phyloP scores from a whole-genome alignment of 2,329 filamentous ascomycete genomes.

The Ascochyta koolunga region DNA sequence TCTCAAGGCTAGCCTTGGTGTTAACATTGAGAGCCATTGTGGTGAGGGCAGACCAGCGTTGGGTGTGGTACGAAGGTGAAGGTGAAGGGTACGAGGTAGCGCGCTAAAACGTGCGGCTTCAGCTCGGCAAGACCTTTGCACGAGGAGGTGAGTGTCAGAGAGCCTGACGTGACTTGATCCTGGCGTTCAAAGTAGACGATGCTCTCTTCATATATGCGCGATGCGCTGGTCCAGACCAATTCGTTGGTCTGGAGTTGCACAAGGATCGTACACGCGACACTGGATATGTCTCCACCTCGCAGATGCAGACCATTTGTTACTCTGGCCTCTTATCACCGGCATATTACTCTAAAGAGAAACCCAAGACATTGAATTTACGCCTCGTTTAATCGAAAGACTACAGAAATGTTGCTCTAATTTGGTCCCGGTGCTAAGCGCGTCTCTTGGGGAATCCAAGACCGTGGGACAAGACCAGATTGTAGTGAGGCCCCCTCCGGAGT shows the following conservation, averaged over 20 bases:
- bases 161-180: slow-evolving; percentile 15
- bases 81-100: background rate
- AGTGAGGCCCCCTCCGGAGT: slow-evolving; percentile 17
- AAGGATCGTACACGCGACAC: slow-evolving; percentile 20
- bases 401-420: slow-evolving; percentile 10
- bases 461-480: slow-evolving; percentile 21
- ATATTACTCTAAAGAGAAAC: slow-evolving; percentile 4
- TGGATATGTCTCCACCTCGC: slow-evolving; percentile 2
- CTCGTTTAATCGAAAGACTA: slow-evolving; percentile 22
- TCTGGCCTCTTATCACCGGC: slow-evolving; percentile 22
- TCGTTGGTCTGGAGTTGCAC: slow-evolving; percentile 20
- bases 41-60: slow-evolving; percentile 1
- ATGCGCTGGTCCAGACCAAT: slow-evolving; percentile 12
- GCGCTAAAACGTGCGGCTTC: background rate
- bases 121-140: slow-evolving; percentile 4
- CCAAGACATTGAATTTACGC: slow-evolving; percentile 19
- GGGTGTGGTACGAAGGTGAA: background rate
- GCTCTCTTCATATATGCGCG: slow-evolving; percentile 25
- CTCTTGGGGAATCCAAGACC: slow-evolving; percentile 25
- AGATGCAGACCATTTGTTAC: slow-evolving; percentile 9
- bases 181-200: slow-evolving; percentile 4
- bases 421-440: slow-evolving; percentile 29
- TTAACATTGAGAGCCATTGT: slow-evolving; percentile 32
- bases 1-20: slow-evolving; percentile 40
- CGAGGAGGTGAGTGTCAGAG: slow-evolving; percentile 12